Conservation (phyloP, 2,329 filamentous ascomycete species). For the Colletotrichum sp. region DNA sequence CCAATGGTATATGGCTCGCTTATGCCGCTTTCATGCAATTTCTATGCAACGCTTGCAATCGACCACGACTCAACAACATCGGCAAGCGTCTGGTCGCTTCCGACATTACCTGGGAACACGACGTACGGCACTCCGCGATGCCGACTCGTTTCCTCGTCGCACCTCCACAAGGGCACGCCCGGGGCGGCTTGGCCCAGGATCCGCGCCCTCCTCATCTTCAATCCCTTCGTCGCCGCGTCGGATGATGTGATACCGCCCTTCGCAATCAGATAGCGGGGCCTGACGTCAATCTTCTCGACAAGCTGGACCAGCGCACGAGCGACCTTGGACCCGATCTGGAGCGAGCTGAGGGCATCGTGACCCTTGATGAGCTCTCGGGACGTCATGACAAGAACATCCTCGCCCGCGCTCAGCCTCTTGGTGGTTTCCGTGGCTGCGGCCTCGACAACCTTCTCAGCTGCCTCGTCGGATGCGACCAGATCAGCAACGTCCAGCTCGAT, state of each 20-base stretch:
- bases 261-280: conserved; percentile 61
- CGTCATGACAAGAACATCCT: conserved; percentile 65
- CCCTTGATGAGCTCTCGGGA: conserved; percentile 52
- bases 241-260: conserved; percentile 66
- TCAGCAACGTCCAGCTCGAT: conserved; percentile 23
- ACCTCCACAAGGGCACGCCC: conserved; percentile 64
- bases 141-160: conserved; percentile 55
- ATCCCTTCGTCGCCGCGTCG: conserved; percentile 61
- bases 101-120: conserved; percentile 65
- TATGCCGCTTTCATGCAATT: background rate
- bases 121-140: conserved; percentile 59
- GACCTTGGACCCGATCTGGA: conserved; percentile 59
- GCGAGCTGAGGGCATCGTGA: conserved; percentile 50
- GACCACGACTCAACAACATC: conserved; percentile 41
- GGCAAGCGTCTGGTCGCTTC: conserved; percentile 48
- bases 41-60: conserved; percentile 1
- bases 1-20: background rate
- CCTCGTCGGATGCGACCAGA: conserved; percentile 8
- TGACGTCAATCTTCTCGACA: conserved; percentile 46
- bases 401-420: conserved; percentile 40
- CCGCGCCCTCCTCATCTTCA: conserved; percentile 57
- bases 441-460: conserved; percentile 1
- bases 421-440: conserved; percentile 22
- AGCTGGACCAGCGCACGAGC: conserved; percentile 57
- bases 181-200: conserved; percentile 62